Evolutionary conservation across 139 green algal genomes (phyloP), one percentile per base, ranked within the genome.

Genomic region (Micromonas commoda): DNA sequence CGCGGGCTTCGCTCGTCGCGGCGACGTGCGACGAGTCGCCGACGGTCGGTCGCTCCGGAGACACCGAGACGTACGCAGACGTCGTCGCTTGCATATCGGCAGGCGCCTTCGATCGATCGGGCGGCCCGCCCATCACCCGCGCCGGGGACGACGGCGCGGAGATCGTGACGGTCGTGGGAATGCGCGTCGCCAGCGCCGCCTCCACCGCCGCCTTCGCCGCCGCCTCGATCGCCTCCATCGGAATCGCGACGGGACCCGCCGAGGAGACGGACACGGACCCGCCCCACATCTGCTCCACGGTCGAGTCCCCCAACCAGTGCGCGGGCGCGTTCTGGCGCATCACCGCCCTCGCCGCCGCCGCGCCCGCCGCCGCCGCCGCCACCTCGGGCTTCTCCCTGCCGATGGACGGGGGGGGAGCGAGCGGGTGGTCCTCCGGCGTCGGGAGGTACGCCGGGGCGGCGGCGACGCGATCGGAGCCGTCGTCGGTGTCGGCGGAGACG

Each of bases 311-410:
- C 13, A 13, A 19, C 24, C 24, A 32, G 24, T 68, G 5, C 60
- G 6, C 60, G 13, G 5, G 60, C 60, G 16, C 24, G 60, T 16
- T 1, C 13, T 68, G 19, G 60, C n/a, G 19, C 9, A 57, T 57
- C 45, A 23, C 45, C 45, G 45, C 60, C 60, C 24, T 68, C n/a
- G 60, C 60, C 60, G 24, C 60, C 60, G 60, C 60, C 60, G 60
- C 60, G 26, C 60, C n/a, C 60, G 60, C n/a, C 13, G 13, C 5
- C 24, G 24, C 60, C 13, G 60, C 60, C 19, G 28, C 19, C 60
- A 32, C n/a, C 24, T 68, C 60, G 13, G 60, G 24, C 24, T 13
- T 68, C 24, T 32, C 24, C 60, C 13, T 24, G 26, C 60, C 24
- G 24, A 57, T 57, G 9, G 9, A 23, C 45, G 45, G 45, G 9